Conservation (phyloP, 2,329 filamentous ascomycete species). For the Sphaerulina musiva region DNA sequence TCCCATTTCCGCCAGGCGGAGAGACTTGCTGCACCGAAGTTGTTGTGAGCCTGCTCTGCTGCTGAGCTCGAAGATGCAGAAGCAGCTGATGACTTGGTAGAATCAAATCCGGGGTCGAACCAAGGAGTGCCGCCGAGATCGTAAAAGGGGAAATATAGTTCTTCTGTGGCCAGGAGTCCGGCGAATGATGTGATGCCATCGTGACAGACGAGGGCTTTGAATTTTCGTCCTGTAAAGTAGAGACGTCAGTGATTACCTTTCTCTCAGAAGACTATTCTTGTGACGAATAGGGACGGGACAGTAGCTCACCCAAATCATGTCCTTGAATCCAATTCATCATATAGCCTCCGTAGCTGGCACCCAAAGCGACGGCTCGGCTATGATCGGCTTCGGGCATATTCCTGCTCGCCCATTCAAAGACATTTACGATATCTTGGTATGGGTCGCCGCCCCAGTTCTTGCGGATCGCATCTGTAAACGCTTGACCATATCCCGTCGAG, state of each 20-base stretch:
- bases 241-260: too few relatives aligned
- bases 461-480: slow-evolving; percentile 53
- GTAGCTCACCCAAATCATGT: slow-evolving; percentile 59
- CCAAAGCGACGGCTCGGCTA: slow-evolving; percentile 61
- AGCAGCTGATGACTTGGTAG: slow-evolving; percentile 5
- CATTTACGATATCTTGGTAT: slow-evolving; percentile 73
- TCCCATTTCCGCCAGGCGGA: slow-evolving; percentile 43
- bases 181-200: slow-evolving; percentile 29
- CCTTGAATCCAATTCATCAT: slow-evolving; percentile 68
- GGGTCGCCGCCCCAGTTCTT: slow-evolving; percentile 79
- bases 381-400: slow-evolving; percentile 64
- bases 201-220: slow-evolving; percentile 75
- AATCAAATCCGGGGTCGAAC: slow-evolving; percentile 34
- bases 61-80: background rate
- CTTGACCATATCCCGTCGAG: slow-evolving; percentile 30
- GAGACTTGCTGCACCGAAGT: slow-evolving; percentile 15
- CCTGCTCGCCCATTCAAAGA: slow-evolving; percentile 65
- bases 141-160: slow-evolving; percentile 51
- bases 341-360: slow-evolving; percentile 68
- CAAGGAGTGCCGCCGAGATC: slow-evolving; percentile 48
- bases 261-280: too few relatives aligned
- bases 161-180: slow-evolving; percentile 38
- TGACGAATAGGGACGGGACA: too few relatives aligned
- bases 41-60: slow-evolving; percentile 10
- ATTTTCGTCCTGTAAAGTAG: slow-evolving; percentile 46